Percentiles rank a stretch among this genome's conserved stretches.
phyloP scores from a whole-genome alignment of 495 filamentous ascomycete species.

The Sabuloglossum arenarium region DNA sequence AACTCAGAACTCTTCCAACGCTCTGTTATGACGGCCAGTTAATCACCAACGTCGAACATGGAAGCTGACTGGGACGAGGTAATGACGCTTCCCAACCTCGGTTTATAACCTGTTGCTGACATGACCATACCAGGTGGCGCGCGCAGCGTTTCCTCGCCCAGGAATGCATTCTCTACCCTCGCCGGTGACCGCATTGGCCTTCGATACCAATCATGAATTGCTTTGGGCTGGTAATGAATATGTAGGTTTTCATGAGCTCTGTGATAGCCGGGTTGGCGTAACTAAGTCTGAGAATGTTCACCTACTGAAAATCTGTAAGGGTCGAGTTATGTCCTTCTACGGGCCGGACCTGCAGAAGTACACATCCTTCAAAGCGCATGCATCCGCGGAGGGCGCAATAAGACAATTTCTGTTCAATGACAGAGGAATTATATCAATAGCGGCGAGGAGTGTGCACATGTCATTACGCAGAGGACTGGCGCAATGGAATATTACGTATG shows the following conservation, averaged over 20 bases:
- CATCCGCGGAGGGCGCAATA: slow-evolving; percentile 43
- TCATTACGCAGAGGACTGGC: slow-evolving; percentile 56
- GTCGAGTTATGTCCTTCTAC: slow-evolving; percentile 69
- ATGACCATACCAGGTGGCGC: slow-evolving; percentile 32
- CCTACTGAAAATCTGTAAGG: slow-evolving; percentile 24
- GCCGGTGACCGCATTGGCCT: slow-evolving; percentile 53
- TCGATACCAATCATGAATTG: slow-evolving; percentile 73
- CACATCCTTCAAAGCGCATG: slow-evolving; percentile 56
- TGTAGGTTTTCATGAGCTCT: slow-evolving; percentile 24
- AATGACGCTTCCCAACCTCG: slow-evolving; percentile 10
- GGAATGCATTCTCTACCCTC: slow-evolving; percentile 37
- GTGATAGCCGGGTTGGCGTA: not conserved
- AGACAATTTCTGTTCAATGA: slow-evolving; percentile 73
- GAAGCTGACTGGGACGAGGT: slow-evolving; percentile 42
- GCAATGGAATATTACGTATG: slow-evolving; percentile 63
- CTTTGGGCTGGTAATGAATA: slow-evolving; percentile 82
- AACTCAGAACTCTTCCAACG: not conserved
- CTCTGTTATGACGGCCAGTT: not conserved
- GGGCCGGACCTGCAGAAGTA: slow-evolving; percentile 58
- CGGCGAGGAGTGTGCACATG: slow-evolving; percentile 65
- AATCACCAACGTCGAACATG: slow-evolving; percentile 10
- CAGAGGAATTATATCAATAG: slow-evolving; percentile 62
- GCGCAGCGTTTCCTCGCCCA: slow-evolving; percentile 47
- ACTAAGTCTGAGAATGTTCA: not conserved
- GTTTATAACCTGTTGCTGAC: not conserved